Evolutionary conservation across 164 flowering plant genomes (phyloP).

Genomic region (Magnolia changhungtana): DNA sequence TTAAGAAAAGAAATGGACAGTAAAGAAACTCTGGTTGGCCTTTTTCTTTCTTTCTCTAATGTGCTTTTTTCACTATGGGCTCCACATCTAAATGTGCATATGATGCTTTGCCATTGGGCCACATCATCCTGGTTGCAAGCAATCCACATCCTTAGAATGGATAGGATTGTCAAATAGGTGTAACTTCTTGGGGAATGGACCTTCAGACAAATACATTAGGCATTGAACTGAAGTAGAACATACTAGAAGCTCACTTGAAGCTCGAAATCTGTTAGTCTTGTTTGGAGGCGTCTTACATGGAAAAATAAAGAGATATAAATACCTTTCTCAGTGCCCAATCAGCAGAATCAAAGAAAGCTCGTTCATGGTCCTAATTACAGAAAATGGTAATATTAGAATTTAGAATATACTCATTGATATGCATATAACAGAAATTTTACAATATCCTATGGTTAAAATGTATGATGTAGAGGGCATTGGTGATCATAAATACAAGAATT

Average conservation of each 20-base stretch:
- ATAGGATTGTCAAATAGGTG: neutral
- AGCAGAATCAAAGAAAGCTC: slow-evolving; percentile 71
- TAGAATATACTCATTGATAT: neutral
- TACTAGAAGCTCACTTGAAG: neutral
- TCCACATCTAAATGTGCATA: too few species aligned
- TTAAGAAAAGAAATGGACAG: neutral
- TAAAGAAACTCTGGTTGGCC: neutral
- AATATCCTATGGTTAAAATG: neutral
- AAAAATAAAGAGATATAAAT: neutral
- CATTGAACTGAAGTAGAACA: neutral
- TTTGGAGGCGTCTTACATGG: neutral
- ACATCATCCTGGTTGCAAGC: too few species aligned
- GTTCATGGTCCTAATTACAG: slow-evolving; percentile 52
- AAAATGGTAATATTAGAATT: neutral
- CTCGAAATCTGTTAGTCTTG: neutral
- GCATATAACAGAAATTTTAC: neutral
- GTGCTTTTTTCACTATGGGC: too few species aligned
- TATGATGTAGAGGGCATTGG: neutral
- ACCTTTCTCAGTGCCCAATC: slow-evolving; percentile 80
- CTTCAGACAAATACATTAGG: neutral
- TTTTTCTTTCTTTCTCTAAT: neutral
- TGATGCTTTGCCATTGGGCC: too few species aligned
- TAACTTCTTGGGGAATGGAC: neutral
- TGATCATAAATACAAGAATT: neutral
- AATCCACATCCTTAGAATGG: too few species aligned